Evolutionary conservation across 129 eudicot genomes (phyloP), one percentile per base, ranked within the genome.

Genomic region (Pulicaria dysenterica): DNA sequence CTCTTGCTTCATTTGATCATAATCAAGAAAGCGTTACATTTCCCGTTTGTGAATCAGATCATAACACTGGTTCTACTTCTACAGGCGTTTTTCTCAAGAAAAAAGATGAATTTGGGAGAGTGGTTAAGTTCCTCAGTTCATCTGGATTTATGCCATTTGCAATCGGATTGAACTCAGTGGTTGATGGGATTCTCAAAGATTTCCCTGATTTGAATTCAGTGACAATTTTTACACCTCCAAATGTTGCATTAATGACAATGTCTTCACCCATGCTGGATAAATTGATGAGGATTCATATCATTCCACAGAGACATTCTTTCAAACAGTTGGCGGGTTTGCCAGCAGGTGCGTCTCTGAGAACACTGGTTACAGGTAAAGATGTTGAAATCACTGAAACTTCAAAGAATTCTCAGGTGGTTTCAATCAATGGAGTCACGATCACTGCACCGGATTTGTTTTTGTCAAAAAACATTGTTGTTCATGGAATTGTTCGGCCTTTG

Each of bases 61-160:
- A 34, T 1, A 42, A 15, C 1, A 10, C 6, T 0, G 46, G 36
- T 2, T 45, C 15, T 58, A 7, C 42, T 1, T 39, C 58, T 44
- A 14, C 4, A 6, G 17, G 43, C 12, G 56, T 16, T 7, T 58
- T 44, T 3, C 51, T 46, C 68, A 57, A 79, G 72, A 74, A 69
- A 7, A 66, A 42, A 15, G 74, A 62, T n/a, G 86, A 90, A 24
- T 90, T 91, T 94, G 71, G 64, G 5, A 67, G 75, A 46, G 77
- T 85, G 3, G 58, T 87, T 19, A 68, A 73, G 6, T 58, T 77
- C 12, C 57, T 90, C 31, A 72, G 84, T 48, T 46, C 86, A 16
- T 80, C 82, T 8, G 89, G 94, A 39, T 90, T 77, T 38, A 85
- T 77, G 61, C 69, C 94, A 0, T 90, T 90, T 66, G 94, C 94